phyloP scores from a whole-genome alignment of 75 land plant species.

The Pinus tabuliformis region DNA sequence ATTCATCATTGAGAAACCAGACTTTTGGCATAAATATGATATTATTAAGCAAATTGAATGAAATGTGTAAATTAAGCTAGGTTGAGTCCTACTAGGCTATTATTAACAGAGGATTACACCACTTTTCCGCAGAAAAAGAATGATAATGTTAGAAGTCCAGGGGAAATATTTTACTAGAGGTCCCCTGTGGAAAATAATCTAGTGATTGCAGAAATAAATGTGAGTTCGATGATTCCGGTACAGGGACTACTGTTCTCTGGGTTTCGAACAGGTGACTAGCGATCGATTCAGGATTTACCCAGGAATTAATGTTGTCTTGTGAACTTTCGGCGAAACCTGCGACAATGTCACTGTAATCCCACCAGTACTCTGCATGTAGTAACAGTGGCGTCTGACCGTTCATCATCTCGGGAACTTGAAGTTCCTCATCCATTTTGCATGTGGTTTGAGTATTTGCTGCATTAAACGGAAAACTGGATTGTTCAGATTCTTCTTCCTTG shows the following conservation, averaged over 20 bases:
- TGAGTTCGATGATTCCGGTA: not conserved
- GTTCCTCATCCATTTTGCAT: not conserved
- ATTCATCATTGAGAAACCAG: too few relatives aligned
- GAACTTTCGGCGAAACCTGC: not conserved
- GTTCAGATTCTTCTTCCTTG: not conserved
- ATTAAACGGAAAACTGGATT: not conserved
- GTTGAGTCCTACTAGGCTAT: not conserved
- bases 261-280: not conserved
- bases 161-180: too few relatives aligned
- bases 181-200: too few relatives aligned
- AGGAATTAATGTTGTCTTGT: not conserved
- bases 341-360: not conserved
- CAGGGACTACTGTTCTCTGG: not conserved
- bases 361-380: not conserved
- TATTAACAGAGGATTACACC: not conserved
- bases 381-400: not conserved
- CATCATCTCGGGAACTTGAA: not conserved
- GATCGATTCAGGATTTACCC: not conserved
- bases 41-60: not conserved
- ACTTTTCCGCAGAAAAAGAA: too few relatives aligned
- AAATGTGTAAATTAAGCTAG: not conserved
- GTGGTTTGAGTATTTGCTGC: not conserved
- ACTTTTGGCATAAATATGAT: too few relatives aligned
- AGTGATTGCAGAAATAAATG: slow-evolving; percentile 2
- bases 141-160: too few relatives aligned